Evolutionary conservation across 208 protist species (phyloP).

Genomic region (Crithidia bombi): DNA sequence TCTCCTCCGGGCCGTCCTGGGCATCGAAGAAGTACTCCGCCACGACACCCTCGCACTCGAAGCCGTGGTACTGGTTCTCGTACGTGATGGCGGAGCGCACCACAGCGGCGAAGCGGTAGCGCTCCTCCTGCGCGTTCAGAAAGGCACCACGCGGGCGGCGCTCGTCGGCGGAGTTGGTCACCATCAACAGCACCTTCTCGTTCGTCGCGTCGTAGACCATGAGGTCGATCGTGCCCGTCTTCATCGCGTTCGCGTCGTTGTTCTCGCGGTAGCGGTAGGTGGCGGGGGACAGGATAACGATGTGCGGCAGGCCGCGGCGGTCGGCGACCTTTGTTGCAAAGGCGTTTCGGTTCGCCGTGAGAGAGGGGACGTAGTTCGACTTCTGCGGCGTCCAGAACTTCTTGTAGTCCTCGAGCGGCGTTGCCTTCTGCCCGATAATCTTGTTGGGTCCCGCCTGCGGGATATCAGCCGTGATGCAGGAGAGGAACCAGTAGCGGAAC

Average conservation of each 20-base stretch:
- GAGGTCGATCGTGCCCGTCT: constrained; percentile 70
- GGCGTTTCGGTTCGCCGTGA: constrained; percentile 55
- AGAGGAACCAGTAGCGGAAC: constrained; percentile 88
- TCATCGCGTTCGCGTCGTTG: constrained; percentile 75
- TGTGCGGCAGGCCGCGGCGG: constrained; percentile 62
- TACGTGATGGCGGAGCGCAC: constrained; percentile 80
- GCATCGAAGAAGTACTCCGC: constrained; percentile 90
- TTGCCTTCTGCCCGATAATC: constrained; percentile 76
- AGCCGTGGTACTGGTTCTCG: constrained; percentile 83
- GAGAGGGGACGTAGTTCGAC: constrained; percentile 71
- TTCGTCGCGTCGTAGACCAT: constrained; percentile 87
- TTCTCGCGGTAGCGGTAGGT: constrained; percentile 86
- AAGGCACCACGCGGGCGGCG: constrained; percentile 69
- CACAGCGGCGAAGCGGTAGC: constrained; percentile 83
- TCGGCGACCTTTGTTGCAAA: constrained; percentile 73
- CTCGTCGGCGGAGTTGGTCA: constrained; percentile 73
- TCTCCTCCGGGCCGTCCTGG: constrained; percentile 75
- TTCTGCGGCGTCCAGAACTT: constrained; percentile 79
- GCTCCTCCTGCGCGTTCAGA: constrained; percentile 81
- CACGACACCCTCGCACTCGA: constrained; percentile 71
- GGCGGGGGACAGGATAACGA: constrained; percentile 72
- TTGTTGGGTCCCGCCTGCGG: constrained; percentile 87
- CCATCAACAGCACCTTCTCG: constrained; percentile 87
- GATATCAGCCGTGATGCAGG: constrained; percentile 79
- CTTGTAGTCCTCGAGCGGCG: constrained; percentile 76